A percentile compares a stretch with the other conserved stretches of the same genome.
phyloP scores from a whole-genome alignment of 805 yeast species.

The Suhomyces kilbournensis region DNA sequence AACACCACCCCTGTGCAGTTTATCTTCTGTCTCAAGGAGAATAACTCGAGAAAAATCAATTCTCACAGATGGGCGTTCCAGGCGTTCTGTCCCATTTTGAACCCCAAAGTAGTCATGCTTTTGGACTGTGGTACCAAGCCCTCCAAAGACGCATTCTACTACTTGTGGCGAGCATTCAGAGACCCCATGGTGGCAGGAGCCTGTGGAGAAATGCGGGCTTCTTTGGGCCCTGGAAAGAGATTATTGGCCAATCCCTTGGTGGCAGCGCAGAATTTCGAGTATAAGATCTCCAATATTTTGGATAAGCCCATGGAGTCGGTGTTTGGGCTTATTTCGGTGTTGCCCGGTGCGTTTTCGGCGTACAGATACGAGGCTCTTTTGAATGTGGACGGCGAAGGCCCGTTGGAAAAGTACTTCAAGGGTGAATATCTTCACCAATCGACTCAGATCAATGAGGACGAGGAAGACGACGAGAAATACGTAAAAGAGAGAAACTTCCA shows the following conservation, averaged over 20 bases:
- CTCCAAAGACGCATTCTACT: slow-evolving; percentile 75
- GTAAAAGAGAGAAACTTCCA: slow-evolving; percentile 36
- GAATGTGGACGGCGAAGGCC: slow-evolving; percentile 73
- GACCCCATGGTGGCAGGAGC: slow-evolving; percentile 90
- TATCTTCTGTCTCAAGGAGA: slow-evolving; percentile 85
- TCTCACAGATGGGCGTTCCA: slow-evolving; percentile 97
- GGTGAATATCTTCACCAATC: slow-evolving; percentile 80
- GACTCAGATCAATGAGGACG: slow-evolving; percentile 40
- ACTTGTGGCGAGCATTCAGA: slow-evolving; percentile 84
- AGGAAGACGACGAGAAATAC: slow-evolving; percentile 38
- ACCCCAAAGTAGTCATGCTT: slow-evolving; percentile 79
- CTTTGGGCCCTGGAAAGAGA: slow-evolving; percentile 56
- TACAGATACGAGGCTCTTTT: slow-evolving; percentile 79
- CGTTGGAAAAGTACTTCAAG: slow-evolving; percentile 84
- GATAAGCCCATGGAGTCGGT: slow-evolving; percentile 96
- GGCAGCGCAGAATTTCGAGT: slow-evolving; percentile 96
- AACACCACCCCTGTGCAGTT: slow-evolving; percentile 80
- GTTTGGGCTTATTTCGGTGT: slow-evolving; percentile 90
- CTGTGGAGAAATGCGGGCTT: slow-evolving; percentile 93
- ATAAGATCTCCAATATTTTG: slow-evolving; percentile 89
- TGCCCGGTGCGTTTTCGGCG: slow-evolving; percentile 97
- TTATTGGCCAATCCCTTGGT: slow-evolving; percentile 77
- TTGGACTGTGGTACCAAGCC: slow-evolving; percentile 96
- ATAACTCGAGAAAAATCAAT: slow-evolving; percentile 84
- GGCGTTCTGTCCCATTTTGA: slow-evolving; percentile 78